These are phyloP conservation scores for Pulchroboletus neoregius DNA, from an alignment of 1,284 basidiomycete genomes.

Conservation along the genomic window DNA sequence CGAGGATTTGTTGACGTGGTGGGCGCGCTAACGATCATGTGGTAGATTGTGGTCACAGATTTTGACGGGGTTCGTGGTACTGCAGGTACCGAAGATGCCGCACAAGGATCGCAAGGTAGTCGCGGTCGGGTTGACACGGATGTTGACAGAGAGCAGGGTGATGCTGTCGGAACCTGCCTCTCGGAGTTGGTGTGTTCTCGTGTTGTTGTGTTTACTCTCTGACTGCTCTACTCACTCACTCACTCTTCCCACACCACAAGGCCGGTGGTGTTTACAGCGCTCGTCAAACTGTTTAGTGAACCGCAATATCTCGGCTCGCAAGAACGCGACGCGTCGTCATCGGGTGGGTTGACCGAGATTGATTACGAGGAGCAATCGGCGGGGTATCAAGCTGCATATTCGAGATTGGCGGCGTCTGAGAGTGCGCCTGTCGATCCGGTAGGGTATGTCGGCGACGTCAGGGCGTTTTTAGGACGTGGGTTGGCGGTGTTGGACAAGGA, in stretches of 20 bases:
- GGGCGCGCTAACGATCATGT: neutral
- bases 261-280: constrained; percentile 64
- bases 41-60: constrained; percentile 83
- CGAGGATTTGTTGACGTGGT: neutral
- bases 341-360: constrained; percentile 67
- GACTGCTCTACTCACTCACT: too few species aligned
- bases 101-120: constrained; percentile 82
- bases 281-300: constrained; percentile 76
- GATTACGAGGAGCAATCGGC: constrained; percentile 88
- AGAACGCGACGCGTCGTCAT: constrained; percentile 38
- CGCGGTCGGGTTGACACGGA: constrained; percentile 76
- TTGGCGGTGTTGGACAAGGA: constrained; percentile 36
- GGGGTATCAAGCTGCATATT: constrained; percentile 93
- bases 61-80: constrained; percentile 73
- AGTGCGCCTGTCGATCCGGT: constrained; percentile 52
- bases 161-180: constrained; percentile 67
- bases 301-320: constrained; percentile 61
- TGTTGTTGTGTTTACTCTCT: neutral
- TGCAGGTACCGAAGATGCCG: constrained; percentile 78
- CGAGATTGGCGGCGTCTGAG: constrained; percentile 82
- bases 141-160: constrained; percentile 70
- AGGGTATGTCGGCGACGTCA: constrained; percentile 54
- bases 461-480: constrained; percentile 48
- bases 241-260: constrained; percentile 35
- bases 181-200: constrained; percentile 58